phyloP scores from a whole-genome alignment of 2,329 filamentous ascomycete genomes.

The Fusarium decemcellulare region DNA sequence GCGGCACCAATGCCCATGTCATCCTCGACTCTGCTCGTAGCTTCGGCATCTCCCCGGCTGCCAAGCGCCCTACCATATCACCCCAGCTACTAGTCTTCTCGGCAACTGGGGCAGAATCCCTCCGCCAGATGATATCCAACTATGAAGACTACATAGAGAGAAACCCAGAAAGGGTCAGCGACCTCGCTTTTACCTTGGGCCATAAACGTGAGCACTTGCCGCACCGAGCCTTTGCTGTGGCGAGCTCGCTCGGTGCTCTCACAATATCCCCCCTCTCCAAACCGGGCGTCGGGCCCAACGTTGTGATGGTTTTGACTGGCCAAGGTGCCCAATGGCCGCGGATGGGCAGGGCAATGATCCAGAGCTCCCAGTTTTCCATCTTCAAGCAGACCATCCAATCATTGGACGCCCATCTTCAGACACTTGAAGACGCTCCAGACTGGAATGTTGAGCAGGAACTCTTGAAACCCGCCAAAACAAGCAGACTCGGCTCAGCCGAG shows the following conservation, averaged over 20 bases:
- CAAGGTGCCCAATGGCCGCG: constrained; percentile 54
- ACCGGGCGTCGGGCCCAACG: neutral
- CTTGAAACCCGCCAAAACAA: constrained; percentile 2
- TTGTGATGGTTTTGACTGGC: constrained; percentile 51
- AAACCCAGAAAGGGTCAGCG: constrained; percentile 24
- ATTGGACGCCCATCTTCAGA: constrained; percentile 25
- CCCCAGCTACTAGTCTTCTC: constrained; percentile 35
- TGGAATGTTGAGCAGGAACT: constrained; percentile 43
- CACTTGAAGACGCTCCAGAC: neutral
- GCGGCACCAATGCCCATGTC: constrained; percentile 55
- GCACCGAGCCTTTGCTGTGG: constrained; percentile 41
- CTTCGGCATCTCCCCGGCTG: neutral
- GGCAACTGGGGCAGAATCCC: constrained; percentile 18
- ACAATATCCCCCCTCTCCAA: neutral
- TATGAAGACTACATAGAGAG: constrained; percentile 41
- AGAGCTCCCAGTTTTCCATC: neutral
- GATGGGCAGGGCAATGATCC: constrained; percentile 48
- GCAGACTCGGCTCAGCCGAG: constrained; percentile 48
- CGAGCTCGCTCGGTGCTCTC: neutral
- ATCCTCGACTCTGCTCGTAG: constrained; percentile 38
- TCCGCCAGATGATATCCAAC: constrained; percentile 20
- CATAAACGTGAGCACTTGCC: constrained; percentile 47
- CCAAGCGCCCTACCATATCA: neutral
- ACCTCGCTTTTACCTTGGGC: constrained; percentile 52
- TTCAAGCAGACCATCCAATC: constrained; percentile 23